phyloP scores from a whole-genome alignment of 2,329 filamentous ascomycete species.

The Drechslerella coelobrocha region DNA sequence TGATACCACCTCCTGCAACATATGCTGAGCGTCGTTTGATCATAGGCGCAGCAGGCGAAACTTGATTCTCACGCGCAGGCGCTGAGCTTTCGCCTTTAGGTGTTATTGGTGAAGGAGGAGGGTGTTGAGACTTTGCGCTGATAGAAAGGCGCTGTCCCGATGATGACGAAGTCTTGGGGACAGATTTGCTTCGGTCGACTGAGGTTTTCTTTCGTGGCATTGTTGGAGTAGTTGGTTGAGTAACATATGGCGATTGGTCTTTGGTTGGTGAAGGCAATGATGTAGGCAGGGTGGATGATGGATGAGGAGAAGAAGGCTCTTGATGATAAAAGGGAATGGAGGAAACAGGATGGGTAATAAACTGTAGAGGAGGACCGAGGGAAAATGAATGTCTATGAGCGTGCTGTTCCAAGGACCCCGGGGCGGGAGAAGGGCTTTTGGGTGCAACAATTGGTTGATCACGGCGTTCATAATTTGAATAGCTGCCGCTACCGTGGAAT shows the following conservation, averaged over 20 bases:
- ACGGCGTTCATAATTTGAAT: constrained; percentile 30
- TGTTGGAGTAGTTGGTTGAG: constrained; percentile 39
- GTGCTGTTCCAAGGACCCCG: background rate
- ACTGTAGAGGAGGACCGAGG: constrained; percentile 35
- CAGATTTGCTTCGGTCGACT: constrained; percentile 24
- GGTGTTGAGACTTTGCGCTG: constrained; percentile 26
- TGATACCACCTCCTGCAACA: constrained; percentile 45
- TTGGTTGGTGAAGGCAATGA: constrained; percentile 28
- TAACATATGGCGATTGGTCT: constrained; percentile 20
- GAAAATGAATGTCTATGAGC: constrained; percentile 10
- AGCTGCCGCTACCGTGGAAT: constrained; percentile 23
- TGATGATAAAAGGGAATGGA: constrained; percentile 17
- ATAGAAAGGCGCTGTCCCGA: constrained; percentile 28
- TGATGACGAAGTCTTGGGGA: constrained; percentile 19
- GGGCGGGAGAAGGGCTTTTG: constrained; percentile 39
- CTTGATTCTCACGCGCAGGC: constrained; percentile 19
- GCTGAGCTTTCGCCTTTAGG: constrained; percentile 21
- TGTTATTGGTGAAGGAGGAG: constrained; percentile 35
- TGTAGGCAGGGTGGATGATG: background rate
- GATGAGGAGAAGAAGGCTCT: constrained; percentile 13
- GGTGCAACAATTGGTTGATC: constrained; percentile 48
- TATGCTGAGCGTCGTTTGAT: constrained; percentile 44
- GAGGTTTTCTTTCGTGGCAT: constrained; percentile 31
- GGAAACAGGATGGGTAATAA: constrained; percentile 20
- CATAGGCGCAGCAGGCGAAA: constrained; percentile 39